Base-by-base conservation (phyloP, 305 asterid species). In the Solanum hybrid region DNA sequence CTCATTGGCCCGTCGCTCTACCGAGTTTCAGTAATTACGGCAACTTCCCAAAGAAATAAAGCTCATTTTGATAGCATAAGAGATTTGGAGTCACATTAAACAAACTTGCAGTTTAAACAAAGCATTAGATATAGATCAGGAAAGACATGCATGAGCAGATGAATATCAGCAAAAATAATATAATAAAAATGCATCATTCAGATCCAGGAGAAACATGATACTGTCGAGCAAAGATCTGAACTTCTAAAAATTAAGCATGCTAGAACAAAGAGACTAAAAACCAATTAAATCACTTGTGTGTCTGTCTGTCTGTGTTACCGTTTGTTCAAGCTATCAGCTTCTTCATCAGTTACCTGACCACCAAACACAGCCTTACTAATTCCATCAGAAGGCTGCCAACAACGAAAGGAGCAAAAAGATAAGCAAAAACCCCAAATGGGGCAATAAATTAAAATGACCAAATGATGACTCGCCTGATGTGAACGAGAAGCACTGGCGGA, bases 331-430 rank as follows among this genome's bases (percentile, higher is more conserved):
- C 91, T 92, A 90, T 95, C 95, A 94, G 99, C 98, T 95, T 96
- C 99, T 87, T 95, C 98, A 69, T 94, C 98, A 81, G 96, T 94
- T 93, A 95, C 89, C 94, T 96, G 97, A 71, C 99, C 97, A 81
- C 98, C 97, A 89, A 95, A 96, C 85, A 96, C 86, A 64, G 93
- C 97, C 92, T 96, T 95, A 73, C 96, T 90, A n/a, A 96, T 93
- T 89, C 96, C 94, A 92, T 94, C 95, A n/a, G 98, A 90, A 76
- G 96, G 94, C 98, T 95, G 79, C 40, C 36, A 60, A 24, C 75
- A 60, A 26, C 75, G 15, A 69, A 72, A 60, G 32, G n/a, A 51
- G 22, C 26, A 29, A 84, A 34, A 51, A 42, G 12, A 22, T 31
- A 3, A 12, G 34, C 27, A 36, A 79, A 56, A 6, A 15, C 77